Evolutionary conservation across 805 yeast species (phyloP), one percentile per base, ranked within the genome.

Genomic region (Myxozyma melibiosi): DNA sequence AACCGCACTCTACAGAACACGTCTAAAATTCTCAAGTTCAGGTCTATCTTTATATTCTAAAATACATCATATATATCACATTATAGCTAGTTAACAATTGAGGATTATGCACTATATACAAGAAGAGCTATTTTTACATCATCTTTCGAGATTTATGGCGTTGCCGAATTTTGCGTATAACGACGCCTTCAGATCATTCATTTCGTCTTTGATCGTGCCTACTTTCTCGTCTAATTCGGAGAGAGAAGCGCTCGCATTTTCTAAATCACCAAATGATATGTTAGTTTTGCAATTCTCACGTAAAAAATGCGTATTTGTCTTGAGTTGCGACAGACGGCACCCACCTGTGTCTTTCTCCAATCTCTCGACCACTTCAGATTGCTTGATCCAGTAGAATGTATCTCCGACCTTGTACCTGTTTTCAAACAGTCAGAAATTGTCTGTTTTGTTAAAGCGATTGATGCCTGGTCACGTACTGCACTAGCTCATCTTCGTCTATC

Each of bases 91-190:
- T n/a, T n/a, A n/a, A n/a, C n/a, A n/a, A n/a, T n/a, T n/a, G n/a
- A n/a, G n/a, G n/a, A 14, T 14, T 42, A 28, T 28, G 28, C 34
- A 42, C 13, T 28, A n/a, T 22, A 13, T 25, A 41, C 13, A 16
- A 7, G n/a, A 1, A 44, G 8, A 38, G 3, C 18, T 38, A n/a
- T 2, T 3, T 2, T 16, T 14, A 25, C 13, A n/a, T 56, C 54
- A 61, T 34, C 84, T 77, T 70, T 92, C 99, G 46, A 92, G 75
- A 70, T 91, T 91, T 69, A 92, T 94, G 57, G 89, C 84, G 65
- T 81, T 82, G 25, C 98, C 99, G 69, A 92, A 94, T 71, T 88
- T 90, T 16, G 88, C 89, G 68, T 92, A 94, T 54, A 92, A 76
- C n/a, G 77, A 78, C 33, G 81, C 79, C 74, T 92, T 92, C 66